Base-by-base conservation (phyloP, 352 stramenopile genomes). In the Globisporangium barbulae region DNA sequence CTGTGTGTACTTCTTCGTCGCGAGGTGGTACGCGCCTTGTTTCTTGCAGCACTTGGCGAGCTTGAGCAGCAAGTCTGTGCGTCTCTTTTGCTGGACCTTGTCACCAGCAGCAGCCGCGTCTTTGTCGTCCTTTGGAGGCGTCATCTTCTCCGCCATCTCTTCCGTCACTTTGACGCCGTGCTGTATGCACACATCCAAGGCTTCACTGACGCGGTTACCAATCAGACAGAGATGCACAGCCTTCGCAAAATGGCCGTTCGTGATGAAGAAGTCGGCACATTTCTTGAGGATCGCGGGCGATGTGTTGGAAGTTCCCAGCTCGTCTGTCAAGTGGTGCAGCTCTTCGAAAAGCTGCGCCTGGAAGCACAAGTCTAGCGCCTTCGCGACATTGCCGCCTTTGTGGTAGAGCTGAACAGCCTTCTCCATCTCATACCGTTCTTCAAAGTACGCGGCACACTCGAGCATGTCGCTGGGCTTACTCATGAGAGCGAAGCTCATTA, bases 1-100 rank as follows among this genome's bases (percentile, higher is more conserved):
- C 66, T 98, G 89, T 0, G 94, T 98, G 72, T 98, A 99, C 61
- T 98, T 98, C 64, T 98, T 98, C 37, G 90, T 98, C 19, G 96
- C 96, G 35, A 98, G 68, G 55, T 97, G 89, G 69, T 94, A 98
- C 56, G 87, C 83, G 5, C 89, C 83, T 73, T 98, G 96, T 37
- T 97, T 89, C 65, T 98, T 97, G 70, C 89, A 97, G 65, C 76
- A 90, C 50, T 95, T 96, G 9, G 94, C 96, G 17, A 98, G 75
- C 65, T 96, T 90, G n/a, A 89, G 72, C 30, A 98, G 67, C 12
- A 98, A 59, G 17, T 96, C 86, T 0, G 85, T 85, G 28, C 93
- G 81, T 19, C 65, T 65, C 59, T 94, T 93, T 50, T 71, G 75
- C 41, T 68, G 72, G 7, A 53, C 61, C 59, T 79, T 81, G 61